Evolutionary conservation across 768 basidiomycete species (phyloP).

Genomic region (Leucosporidium scottii): DNA sequence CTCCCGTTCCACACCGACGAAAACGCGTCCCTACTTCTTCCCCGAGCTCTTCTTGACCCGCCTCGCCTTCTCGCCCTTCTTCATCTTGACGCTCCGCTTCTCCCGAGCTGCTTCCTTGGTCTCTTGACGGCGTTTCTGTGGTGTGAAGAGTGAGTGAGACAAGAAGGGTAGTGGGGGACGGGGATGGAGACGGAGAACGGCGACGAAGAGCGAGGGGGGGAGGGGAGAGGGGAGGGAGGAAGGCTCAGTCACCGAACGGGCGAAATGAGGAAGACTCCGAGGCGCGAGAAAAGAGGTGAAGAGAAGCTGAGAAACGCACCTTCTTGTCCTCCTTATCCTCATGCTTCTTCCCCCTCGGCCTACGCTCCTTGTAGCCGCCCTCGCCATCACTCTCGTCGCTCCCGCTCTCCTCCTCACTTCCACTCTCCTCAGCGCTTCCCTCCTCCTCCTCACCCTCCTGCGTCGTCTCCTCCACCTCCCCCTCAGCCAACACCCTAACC

Average conservation of each 20-base stretch:
- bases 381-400: constrained; percentile 38
- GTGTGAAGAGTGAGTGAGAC: not conserved
- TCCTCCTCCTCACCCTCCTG: constrained; percentile 36
- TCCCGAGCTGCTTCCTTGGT: constrained; percentile 26
- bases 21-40: not conserved
- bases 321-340: constrained; percentile 35
- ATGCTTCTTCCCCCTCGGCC: constrained; percentile 64
- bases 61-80: constrained; percentile 26
- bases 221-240: not conserved
- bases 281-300: too few relatives aligned
- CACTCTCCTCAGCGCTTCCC: constrained; percentile 32
- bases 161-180: too few relatives aligned
- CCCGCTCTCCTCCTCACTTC: constrained; percentile 37
- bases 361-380: constrained; percentile 48
- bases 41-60: constrained; percentile 23
- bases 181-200: too few relatives aligned
- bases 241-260: not conserved
- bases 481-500: constrained; percentile 39
- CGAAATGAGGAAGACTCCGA: too few relatives aligned
- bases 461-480: constrained; percentile 39
- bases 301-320: not conserved
- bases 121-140: constrained; percentile 25
- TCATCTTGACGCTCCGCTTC: constrained; percentile 30
- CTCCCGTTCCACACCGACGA: too few relatives aligned
- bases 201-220: not conserved